Evolutionary conservation across 2,329 filamentous ascomycete species (phyloP), one percentile per base, ranked within the genome.

Genomic region (Emergomyces orientalis): DNA sequence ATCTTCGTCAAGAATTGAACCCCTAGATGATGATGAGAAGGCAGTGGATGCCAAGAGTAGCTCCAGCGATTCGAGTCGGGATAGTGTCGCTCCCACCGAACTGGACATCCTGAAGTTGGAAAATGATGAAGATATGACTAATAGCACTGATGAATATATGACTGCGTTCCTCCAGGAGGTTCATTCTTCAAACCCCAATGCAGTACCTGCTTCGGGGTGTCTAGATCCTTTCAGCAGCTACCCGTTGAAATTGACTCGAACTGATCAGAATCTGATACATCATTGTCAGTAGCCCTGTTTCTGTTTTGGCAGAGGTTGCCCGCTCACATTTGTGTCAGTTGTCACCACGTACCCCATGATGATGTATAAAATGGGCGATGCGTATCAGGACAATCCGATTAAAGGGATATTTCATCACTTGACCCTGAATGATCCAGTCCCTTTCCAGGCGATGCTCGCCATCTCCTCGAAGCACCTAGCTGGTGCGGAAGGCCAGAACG

Each of bases 361-460:
- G 71, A 73, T 73, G 71, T 73, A 73, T 63, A 73, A 72, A 60
- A 70, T 73, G 63, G 68, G 66, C 59, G 66, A 68, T 45, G 65
- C 67, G 2, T 61, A 69, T 9, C 66, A 69, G 51, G 64, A 69
- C 39, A 72, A 73, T 54, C 71, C 71, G 14, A 70, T 72, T 63
- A 65, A 69, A 64, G 70, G 67, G 47, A 73, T 73, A 62, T 73
- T 73, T 54, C 70, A 68, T 27, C 68, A 68, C 34, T 65, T 73
- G 52, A 70, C 70, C 3, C 60, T 73, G 32, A 68, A 71, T 45
- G 71, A 72, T 61, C 66, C 63, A n/a, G 63, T 72, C 30, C 69
- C 71, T 5, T 73, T 73, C 52, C 71, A 73, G 41, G 71, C 71
- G 25, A 73, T 73, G 71, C 69, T 73, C 59, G 71, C 71, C 9